A percentile compares a stretch with the other conserved stretches of the same genome.
Evolutionary conservation across 2,329 filamentous ascomycete genomes (phyloP).

Genomic region (Fusarium oligoseptatum): DNA sequence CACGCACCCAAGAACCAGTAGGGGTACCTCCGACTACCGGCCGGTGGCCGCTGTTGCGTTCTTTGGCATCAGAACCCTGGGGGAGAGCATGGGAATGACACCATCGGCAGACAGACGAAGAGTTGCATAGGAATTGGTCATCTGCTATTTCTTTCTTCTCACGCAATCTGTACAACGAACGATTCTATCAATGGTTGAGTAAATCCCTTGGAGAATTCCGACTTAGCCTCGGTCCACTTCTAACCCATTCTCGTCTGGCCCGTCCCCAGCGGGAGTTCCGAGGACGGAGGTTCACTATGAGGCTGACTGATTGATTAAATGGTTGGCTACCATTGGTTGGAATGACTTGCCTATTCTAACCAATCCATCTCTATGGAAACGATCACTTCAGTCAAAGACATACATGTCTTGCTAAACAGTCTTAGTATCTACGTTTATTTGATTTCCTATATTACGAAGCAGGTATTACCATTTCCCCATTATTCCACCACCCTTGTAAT

Average conservation of each 20-base stretch:
- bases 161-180: constrained; percentile 2
- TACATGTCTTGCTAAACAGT: background rate
- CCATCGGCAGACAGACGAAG: constrained; percentile 27
- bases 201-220: background rate
- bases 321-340: constrained; percentile 32
- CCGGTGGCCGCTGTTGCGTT: constrained; percentile 39
- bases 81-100: constrained; percentile 28
- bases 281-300: constrained; percentile 31
- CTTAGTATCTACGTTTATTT: constrained; percentile 28
- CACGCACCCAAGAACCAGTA: constrained; percentile 7
- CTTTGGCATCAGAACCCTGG: constrained; percentile 2
- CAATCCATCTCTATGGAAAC: background rate
- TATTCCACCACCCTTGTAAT: constrained; percentile 13
- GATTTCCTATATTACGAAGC: constrained; percentile 10
- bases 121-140: constrained; percentile 31
- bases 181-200: background rate
- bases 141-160: background rate
- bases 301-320: constrained; percentile 46
- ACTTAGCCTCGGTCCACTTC: constrained; percentile 11
- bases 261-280: constrained; percentile 32
- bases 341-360: background rate
- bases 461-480: constrained; percentile 39
- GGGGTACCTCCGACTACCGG: constrained; percentile 46
- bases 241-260: background rate
- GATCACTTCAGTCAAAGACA: background rate